These are phyloP conservation scores for Ophiostoma sp. DNA, from an alignment of 2,329 filamentous ascomycete genomes.

Conservation along the genomic window DNA sequence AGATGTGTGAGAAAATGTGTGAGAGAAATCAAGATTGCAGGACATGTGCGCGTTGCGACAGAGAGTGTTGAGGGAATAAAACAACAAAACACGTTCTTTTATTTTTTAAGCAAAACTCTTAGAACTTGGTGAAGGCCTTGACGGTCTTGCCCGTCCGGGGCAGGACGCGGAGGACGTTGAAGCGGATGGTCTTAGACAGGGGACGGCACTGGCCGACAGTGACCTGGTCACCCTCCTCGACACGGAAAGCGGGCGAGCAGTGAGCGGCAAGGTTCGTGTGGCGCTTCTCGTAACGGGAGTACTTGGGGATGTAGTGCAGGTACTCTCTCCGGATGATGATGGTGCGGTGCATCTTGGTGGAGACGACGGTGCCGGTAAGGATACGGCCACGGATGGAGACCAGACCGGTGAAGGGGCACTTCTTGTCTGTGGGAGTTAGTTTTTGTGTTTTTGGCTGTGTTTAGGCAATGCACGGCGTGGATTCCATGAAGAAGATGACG, in stretches of 20 bases:
- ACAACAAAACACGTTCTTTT: constrained; percentile 19
- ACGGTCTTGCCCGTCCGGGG: constrained; percentile 95
- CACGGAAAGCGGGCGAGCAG: constrained; percentile 99
- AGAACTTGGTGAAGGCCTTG: constrained; percentile 99
- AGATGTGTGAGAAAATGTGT: not conserved
- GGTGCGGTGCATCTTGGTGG: constrained; percentile 99
- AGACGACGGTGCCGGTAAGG: constrained; percentile 97
- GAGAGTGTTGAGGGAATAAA: constrained; percentile 13
- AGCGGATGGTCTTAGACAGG: constrained; percentile 99
- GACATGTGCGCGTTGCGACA: constrained; percentile 3
- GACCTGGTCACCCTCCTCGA: constrained; percentile 98
- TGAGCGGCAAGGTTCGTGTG: constrained; percentile 99
- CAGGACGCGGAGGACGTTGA: constrained; percentile 99
- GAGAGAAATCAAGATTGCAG: constrained; percentile 10
- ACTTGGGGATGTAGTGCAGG: constrained; percentile 99
- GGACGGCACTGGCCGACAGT: constrained; percentile 99
- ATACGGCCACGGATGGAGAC: constrained; percentile 99
- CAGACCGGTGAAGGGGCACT: constrained; percentile 99
- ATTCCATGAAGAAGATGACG: not conserved
- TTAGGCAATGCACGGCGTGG: not conserved
- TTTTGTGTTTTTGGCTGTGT: not conserved
- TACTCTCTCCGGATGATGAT: constrained; percentile 99
- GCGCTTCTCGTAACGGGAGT: constrained; percentile 99
- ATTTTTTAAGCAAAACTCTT: constrained; percentile 40
- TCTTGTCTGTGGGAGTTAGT: constrained; percentile 71